phyloP scores from a whole-genome alignment of 2,329 filamentous ascomycete species.

The Byssochlamys sp. region DNA sequence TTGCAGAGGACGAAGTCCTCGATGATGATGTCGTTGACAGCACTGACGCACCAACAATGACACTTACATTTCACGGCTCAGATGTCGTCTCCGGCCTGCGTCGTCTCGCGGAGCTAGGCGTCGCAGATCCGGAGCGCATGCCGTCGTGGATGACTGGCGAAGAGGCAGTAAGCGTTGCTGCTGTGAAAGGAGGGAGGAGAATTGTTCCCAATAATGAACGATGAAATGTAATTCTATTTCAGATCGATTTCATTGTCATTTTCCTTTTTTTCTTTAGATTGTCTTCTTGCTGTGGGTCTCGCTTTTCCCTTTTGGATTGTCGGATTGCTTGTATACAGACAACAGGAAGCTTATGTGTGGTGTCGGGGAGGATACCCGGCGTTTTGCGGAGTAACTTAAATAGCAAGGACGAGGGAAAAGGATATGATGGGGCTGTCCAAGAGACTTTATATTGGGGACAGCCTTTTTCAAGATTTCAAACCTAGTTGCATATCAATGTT shows the following conservation, averaged over 20 bases:
- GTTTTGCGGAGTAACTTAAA: not conserved
- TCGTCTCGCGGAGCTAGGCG: constrained; percentile 63
- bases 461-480: not conserved
- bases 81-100: constrained; percentile 76
- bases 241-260: not conserved
- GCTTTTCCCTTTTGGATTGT: not conserved
- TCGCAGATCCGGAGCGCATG: constrained; percentile 65
- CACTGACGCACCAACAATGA: constrained; percentile 17
- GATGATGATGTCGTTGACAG: constrained; percentile 8
- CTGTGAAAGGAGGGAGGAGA: constrained; percentile 52
- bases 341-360: not conserved
- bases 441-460: not conserved
- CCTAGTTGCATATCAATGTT: not conserved
- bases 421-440: not conserved
- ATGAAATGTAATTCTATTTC: not conserved
- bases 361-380: not conserved
- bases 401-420: not conserved
- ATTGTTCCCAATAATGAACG: not conserved
- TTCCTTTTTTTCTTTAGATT: not conserved
- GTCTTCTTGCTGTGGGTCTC: not conserved
- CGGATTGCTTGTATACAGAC: not conserved
- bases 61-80: constrained; percentile 59
- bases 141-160: constrained; percentile 88
- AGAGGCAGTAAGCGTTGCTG: constrained; percentile 65
- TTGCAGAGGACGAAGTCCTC: not conserved